Base-by-base conservation (phyloP, 176 grass and related monocot species). In the Rhynchospora tenuis region DNA sequence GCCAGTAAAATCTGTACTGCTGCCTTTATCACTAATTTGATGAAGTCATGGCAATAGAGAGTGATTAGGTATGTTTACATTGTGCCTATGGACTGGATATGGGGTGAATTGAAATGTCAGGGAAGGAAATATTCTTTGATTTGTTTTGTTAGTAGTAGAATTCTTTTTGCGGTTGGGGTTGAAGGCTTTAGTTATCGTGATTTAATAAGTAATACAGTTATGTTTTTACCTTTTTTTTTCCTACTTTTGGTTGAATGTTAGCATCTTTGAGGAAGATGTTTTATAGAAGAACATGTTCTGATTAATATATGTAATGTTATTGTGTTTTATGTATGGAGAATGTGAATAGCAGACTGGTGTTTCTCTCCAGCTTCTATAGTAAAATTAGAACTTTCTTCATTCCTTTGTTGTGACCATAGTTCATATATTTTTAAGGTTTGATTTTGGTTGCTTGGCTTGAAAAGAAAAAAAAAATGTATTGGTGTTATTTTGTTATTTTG, bases 111-210 rank as follows among this genome's bases (percentile, higher is more conserved):
- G 48, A 56, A 83, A 81, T 82, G 82, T 86, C 86, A 88, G 81
- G 23, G 28, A 44, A 59, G 55, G 61, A 15, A 63, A 15, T 81
- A 94, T 94, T 94, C 87, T 94, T 94, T 94, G 90, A 94, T 94
- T 94, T 90, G 87, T 90, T 71, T 84, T 88, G 92, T 68, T 89
- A 88, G 84, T 83, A 65, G 44, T 66, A 80, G 77, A n/a, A 65
- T 82, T 82, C 19, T 80, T 88, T 90, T 91, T 88, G 65, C 48
- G 51, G 70, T 59, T 43, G 62, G 73, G 79, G 47, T 52, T 68
- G 46, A 38, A 63, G 64, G 67, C 44, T 83, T 93, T 84, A 73
- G 76, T 83, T 83, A 81, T 83, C 44, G 77, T 55, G 78, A 55
- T 80, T 61, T 81, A 89, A 82, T 82, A 65, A 82, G 73, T 50